These are phyloP conservation scores for Scenedesmus sp. DNA, from an alignment of 163 green algal genomes.

Conservation along the genomic window DNA sequence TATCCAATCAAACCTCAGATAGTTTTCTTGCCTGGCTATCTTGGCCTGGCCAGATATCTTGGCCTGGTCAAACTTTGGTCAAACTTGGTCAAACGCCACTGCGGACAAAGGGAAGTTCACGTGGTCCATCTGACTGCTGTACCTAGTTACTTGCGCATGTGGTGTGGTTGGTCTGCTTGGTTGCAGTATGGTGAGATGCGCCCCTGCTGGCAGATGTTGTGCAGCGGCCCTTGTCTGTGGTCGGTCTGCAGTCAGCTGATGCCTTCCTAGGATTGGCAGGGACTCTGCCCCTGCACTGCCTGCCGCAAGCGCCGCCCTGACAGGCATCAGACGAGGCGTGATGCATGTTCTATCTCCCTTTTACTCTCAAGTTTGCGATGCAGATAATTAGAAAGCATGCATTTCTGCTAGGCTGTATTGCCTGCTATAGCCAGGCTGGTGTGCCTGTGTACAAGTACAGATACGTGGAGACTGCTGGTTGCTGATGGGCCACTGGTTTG, in stretches of 20 bases:
- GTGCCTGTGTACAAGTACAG: background rate
- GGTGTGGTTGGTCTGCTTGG: background rate
- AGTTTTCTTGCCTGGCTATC: background rate
- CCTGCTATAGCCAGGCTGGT: background rate
- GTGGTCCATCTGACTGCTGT: slow-evolving; percentile 11
- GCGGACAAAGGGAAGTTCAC: slow-evolving; percentile 5
- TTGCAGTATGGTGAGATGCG: too few species aligned
- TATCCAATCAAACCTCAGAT: background rate
- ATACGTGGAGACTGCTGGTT: background rate
- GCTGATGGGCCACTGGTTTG: background rate
- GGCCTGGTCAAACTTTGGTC: background rate
- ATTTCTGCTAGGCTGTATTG: background rate
- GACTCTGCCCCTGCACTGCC: too few species aligned
- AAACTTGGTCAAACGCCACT: background rate
- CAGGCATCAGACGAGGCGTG: background rate
- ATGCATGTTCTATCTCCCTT: background rate
- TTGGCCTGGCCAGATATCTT: background rate
- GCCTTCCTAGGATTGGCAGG: too few species aligned
- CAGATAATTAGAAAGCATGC: background rate
- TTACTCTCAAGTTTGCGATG: background rate
- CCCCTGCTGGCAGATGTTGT: too few species aligned
- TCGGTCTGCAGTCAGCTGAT: too few species aligned
- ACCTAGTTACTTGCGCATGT: background rate
- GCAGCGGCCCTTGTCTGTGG: too few species aligned
- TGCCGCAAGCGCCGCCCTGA: too few species aligned